Evolutionary conservation across 768 basidiomycete genomes (phyloP).

Genomic region (Boletus sp.): DNA sequence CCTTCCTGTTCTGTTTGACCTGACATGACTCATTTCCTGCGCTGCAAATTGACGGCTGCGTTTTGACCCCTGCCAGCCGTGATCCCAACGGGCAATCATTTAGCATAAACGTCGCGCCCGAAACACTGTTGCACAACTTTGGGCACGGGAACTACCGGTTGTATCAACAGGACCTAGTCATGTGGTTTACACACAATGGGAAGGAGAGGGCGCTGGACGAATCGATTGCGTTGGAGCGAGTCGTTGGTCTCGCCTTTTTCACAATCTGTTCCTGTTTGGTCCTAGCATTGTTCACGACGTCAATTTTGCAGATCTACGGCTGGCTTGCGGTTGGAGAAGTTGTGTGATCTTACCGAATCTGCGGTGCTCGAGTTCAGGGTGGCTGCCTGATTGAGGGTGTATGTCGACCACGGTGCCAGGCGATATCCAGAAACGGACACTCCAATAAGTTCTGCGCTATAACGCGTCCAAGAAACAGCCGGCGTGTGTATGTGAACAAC

Average conservation of each 20-base stretch:
- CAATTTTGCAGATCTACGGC: slow-evolving; percentile 10
- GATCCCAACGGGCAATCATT: slow-evolving; percentile 2
- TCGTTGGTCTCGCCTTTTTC: not conserved
- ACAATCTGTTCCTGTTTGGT: not conserved
- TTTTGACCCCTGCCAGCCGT: slow-evolving; percentile 13
- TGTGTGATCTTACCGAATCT: slow-evolving; percentile 29
- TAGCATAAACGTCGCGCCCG: slow-evolving; percentile 35
- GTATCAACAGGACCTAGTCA: slow-evolving; percentile 46
- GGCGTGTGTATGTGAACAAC: too few species aligned
- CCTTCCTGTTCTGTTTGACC: not conserved
- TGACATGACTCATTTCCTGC: not conserved
- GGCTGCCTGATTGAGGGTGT: slow-evolving; percentile 3
- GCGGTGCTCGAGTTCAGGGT: slow-evolving; percentile 25
- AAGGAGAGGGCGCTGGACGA: slow-evolving; percentile 44
- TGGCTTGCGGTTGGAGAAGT: slow-evolving; percentile 23
- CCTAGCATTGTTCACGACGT: not conserved
- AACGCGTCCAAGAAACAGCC: too few species aligned
- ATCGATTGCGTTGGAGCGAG: slow-evolving; percentile 36
- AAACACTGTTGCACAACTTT: slow-evolving; percentile 48
- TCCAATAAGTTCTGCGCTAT: too few species aligned
- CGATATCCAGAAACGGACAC: too few species aligned
- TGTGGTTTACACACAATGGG: slow-evolving; percentile 43
- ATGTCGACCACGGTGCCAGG: not conserved
- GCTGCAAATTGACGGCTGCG: slow-evolving; percentile 20
- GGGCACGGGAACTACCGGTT: slow-evolving; percentile 40